These are phyloP conservation scores for Zizania latifolia DNA, from an alignment of 176 grass and related monocot species.

Conservation along the genomic window DNA sequence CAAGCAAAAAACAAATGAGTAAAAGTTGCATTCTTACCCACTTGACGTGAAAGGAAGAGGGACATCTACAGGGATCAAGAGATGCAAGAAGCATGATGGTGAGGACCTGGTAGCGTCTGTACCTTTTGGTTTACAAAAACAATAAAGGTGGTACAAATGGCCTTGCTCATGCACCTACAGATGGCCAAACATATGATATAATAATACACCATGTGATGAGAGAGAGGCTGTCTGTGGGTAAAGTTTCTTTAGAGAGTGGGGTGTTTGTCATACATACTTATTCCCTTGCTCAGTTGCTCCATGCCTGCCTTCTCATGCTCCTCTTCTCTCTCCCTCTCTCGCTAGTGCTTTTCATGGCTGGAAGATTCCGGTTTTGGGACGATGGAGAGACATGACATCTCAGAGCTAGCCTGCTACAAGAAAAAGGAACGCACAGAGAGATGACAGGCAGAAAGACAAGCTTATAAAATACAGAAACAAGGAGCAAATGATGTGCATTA, in stretches of 20 bases:
- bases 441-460: slow-evolving; percentile 41
- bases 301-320: slow-evolving; percentile 31
- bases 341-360: slow-evolving; percentile 62
- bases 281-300: slow-evolving; percentile 45
- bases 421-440: slow-evolving; percentile 35
- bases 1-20: slow-evolving; percentile 39
- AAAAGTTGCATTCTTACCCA: slow-evolving; percentile 38
- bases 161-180: slow-evolving; percentile 34
- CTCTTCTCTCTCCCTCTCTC: not conserved
- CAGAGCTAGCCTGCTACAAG: slow-evolving; percentile 43
- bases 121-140: slow-evolving; percentile 42
- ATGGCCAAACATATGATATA: slow-evolving; percentile 46
- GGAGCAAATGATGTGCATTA: slow-evolving; percentile 5
- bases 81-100: slow-evolving; percentile 36
- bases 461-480: slow-evolving; percentile 26
- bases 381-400: slow-evolving; percentile 65
- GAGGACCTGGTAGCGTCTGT: slow-evolving; percentile 8
- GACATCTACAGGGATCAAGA: slow-evolving; percentile 7
- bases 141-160: slow-evolving; percentile 41
- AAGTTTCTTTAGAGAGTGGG: slow-evolving; percentile 31
- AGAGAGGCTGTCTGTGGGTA: not conserved
- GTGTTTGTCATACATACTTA: slow-evolving; percentile 58
- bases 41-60: slow-evolving; percentile 35
- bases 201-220: slow-evolving; percentile 44
- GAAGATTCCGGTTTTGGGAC: slow-evolving; percentile 52